Conservation (phyloP, 2,329 filamentous ascomycete species). For the Akanthomyces uredinophilus region DNA sequence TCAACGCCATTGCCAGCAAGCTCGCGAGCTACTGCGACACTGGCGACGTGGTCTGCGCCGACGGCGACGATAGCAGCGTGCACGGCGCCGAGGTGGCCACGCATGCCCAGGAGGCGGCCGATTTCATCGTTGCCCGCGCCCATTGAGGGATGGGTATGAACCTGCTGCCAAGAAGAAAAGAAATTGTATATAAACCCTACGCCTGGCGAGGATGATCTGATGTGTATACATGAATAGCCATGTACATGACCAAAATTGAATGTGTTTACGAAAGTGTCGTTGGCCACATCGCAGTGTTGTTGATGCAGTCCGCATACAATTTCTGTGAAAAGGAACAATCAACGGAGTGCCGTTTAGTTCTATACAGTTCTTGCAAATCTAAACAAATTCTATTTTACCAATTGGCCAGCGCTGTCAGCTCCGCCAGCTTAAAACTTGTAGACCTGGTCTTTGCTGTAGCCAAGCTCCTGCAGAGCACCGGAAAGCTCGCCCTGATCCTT, state of each 20-base stretch:
- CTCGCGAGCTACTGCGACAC: conserved; percentile 15
- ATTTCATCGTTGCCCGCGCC: conserved; percentile 15
- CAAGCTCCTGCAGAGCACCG: conserved; percentile 77
- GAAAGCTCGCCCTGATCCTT: conserved; percentile 86
- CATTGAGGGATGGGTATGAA: background rate
- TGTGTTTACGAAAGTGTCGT: background rate
- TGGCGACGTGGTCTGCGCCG: conserved; percentile 12
- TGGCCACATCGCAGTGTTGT: too few species aligned
- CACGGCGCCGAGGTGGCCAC: conserved; percentile 14
- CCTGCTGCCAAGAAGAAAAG: too few species aligned
- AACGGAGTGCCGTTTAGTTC: conserved; percentile 10
- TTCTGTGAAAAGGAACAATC: background rate
- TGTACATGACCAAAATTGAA: background rate
- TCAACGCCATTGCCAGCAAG: conserved; percentile 10
- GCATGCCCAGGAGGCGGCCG: conserved; percentile 15
- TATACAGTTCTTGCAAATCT: conserved; percentile 10
- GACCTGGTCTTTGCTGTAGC: conserved; percentile 68
- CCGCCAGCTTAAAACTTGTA: conserved; percentile 71
- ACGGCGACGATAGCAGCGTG: conserved; percentile 3
- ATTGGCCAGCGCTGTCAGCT: background rate
- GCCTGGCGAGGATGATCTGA: background rate
- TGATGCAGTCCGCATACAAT: too few species aligned
- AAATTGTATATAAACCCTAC: background rate
- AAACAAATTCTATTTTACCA: background rate
- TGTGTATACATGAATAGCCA: background rate